Base-by-base conservation (phyloP, 345 rosid genomes). In the Hibiscus syriacus region DNA sequence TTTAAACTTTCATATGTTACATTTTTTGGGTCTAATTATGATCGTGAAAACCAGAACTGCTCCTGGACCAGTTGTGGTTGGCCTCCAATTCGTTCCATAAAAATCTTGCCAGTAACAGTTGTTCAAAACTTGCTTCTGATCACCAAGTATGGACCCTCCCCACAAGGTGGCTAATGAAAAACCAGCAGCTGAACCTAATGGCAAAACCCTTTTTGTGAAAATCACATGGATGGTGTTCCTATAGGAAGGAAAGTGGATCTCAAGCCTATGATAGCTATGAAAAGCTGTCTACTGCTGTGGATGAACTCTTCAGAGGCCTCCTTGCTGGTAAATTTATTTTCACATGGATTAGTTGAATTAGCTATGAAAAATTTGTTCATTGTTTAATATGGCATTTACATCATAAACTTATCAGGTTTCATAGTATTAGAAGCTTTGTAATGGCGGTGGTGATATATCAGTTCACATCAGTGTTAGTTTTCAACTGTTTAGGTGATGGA, bases 181-280 rank as follows among this genome's bases (percentile, higher is more conserved):
- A 43, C 27, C 63, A 43, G 45, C 80, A 36, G 69, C 67, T 32
- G 76, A 84, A 70, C 46, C 73, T 8, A 71, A 55, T 74, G 76
- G 72, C 26, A 90, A 79, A 80, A 85, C 90, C 41, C 63, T 82
- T 71, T 90, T 92, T 66, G 96, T 92, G 68, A 95, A 95, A 85
- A 92, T 95, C 74, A 95, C 46, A 95, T 95, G 99, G 89, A 92
- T 64, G 99, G 98, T 55, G 88, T 95, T 64, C 96, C 98, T 1
- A 95, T 95, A 43, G 99, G 99, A 67, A 91, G 99, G 72, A 95
- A 95, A 84, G 96, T 95, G 3, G 93, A 95, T 71, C 99, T 95
- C 64, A 84, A 74, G 86, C 92, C 13, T 82, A 82, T 67, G 83
- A 81, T 68, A 88, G 92, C 86, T 95, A 95, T 67, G 92, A 84